These are phyloP conservation scores for Neonectria magnoliae DNA, from an alignment of 2,329 filamentous ascomycete genomes.

Conservation along the genomic window DNA sequence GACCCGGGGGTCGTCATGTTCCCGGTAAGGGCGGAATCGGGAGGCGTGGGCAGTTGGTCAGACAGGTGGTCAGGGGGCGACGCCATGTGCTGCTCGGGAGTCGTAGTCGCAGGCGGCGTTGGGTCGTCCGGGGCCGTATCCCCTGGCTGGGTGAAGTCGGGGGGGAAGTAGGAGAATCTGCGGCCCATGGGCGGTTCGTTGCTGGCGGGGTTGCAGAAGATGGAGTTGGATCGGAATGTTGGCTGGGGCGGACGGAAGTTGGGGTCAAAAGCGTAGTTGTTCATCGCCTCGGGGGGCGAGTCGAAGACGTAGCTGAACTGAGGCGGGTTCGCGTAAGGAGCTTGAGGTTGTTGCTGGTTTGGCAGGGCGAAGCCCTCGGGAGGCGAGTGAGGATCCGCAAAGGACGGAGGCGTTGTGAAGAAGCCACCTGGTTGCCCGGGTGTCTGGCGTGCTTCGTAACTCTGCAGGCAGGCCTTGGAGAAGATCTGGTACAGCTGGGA, in stretches of 20 bases:
- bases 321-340: slow-evolving; percentile 57
- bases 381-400: slow-evolving; percentile 45
- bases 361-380: slow-evolving; percentile 44
- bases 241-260: slow-evolving; percentile 58
- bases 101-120: slow-evolving; percentile 46
- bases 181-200: slow-evolving; percentile 63
- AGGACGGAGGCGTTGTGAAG: slow-evolving; percentile 49
- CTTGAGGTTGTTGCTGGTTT: slow-evolving; percentile 45
- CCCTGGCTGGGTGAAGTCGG: slow-evolving; percentile 56
- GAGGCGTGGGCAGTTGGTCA: slow-evolving; percentile 55
- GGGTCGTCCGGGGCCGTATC: slow-evolving; percentile 49
- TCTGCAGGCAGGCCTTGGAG: slow-evolving; percentile 85
- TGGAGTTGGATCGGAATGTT: slow-evolving; percentile 72
- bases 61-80: slow-evolving; percentile 45
- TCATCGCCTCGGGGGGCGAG: slow-evolving; percentile 63
- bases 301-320: slow-evolving; percentile 70
- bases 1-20: slow-evolving; percentile 45
- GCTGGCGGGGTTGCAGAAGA: slow-evolving; percentile 68
- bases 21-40: slow-evolving; percentile 52
- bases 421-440: slow-evolving; percentile 42
- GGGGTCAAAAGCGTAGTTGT: slow-evolving; percentile 56
- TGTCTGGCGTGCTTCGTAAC: slow-evolving; percentile 72
- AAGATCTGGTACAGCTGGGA: slow-evolving; percentile 88
- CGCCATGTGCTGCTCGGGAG: slow-evolving; percentile 41
- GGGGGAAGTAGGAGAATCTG: slow-evolving; percentile 72